Conservation (phyloP, 306 rosid species). For the Begonia masoniana region DNA sequence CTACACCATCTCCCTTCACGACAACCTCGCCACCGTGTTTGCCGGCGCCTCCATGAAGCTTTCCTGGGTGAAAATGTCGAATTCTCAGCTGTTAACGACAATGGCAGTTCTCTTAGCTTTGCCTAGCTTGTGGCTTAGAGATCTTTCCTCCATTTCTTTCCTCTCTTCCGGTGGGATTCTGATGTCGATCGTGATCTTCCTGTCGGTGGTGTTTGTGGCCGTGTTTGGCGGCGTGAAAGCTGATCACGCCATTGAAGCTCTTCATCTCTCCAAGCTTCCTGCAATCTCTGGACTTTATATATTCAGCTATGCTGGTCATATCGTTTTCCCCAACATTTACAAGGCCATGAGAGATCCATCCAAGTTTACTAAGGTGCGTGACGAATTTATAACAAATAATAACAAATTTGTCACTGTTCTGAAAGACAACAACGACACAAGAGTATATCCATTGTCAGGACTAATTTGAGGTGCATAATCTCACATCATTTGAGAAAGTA, state of each 20-base stretch:
- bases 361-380: conserved; percentile 52
- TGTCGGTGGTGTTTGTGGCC: conserved; percentile 35
- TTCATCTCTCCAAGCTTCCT: conserved; percentile 43
- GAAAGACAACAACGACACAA: no score
- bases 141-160: conserved; percentile 54
- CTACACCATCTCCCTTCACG: conserved; percentile 71
- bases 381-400: not conserved
- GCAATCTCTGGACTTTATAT: conserved; percentile 52
- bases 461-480: no score
- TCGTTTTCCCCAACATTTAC: conserved; percentile 62
- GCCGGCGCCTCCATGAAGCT: conserved; percentile 20
- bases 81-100: conserved; percentile 33
- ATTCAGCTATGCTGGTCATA: conserved; percentile 55
- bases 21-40: conserved; percentile 38
- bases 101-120: conserved; percentile 40
- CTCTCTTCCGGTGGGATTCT: conserved; percentile 50
- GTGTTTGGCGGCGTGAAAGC: conserved; percentile 28
- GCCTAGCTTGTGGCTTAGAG: conserved; percentile 57
- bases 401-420: not conserved
- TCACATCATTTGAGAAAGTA: no score
- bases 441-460: no score
- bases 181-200: conserved; percentile 45
- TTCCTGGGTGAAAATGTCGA: conserved; percentile 18
- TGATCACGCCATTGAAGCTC: conserved; percentile 31
- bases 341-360: conserved; percentile 78